These are phyloP conservation scores for Mrakiaceae sp. DNA, from an alignment of 1,284 basidiomycete genomes.

Conservation along the genomic window DNA sequence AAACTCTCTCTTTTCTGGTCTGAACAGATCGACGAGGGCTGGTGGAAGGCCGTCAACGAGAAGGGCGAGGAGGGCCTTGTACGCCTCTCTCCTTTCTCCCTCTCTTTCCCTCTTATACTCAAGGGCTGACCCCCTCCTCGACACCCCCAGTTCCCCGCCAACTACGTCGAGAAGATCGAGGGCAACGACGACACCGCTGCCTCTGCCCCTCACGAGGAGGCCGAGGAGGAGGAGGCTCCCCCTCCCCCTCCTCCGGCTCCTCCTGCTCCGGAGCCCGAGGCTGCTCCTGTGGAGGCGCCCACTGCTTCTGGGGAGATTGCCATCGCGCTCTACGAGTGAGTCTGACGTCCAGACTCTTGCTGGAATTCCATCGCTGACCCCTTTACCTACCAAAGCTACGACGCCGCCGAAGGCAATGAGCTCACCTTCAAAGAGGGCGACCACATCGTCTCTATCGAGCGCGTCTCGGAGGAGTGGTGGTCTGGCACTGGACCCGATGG, in stretches of 20 bases:
- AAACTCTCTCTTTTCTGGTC: no score
- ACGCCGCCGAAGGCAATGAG: conserved; percentile 80
- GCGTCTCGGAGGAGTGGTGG: conserved; percentile 74
- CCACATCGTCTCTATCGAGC: conserved; percentile 43
- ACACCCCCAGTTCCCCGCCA: conserved; percentile 40
- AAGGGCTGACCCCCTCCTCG: not conserved
- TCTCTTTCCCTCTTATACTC: not conserved
- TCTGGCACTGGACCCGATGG: conserved; percentile 55
- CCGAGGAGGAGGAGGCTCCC: conserved; percentile 24
- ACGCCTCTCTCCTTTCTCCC: conserved; percentile 19
- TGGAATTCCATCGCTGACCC: not conserved
- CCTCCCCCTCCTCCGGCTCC: conserved; percentile 10
- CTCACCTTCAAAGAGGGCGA: conserved; percentile 74
- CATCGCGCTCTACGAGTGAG: conserved; percentile 65
- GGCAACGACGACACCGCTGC: conserved; percentile 29
- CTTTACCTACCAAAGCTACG: conserved; percentile 46
- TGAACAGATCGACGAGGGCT: conserved; percentile 28
- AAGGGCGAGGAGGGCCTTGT: conserved; percentile 59
- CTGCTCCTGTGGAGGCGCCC: conserved; percentile 36
- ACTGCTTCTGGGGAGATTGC: conserved; percentile 54
- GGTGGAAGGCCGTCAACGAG: conserved; percentile 65
- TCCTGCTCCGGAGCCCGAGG: conserved; percentile 23
- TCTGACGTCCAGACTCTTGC: not conserved
- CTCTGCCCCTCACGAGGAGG: conserved; percentile 20
- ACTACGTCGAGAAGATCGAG: conserved; percentile 63